Evolutionary conservation across 495 filamentous ascomycete genomes (phyloP), one percentile per base, ranked within the genome.

Genomic region (Hyaloscypha bicolor): DNA sequence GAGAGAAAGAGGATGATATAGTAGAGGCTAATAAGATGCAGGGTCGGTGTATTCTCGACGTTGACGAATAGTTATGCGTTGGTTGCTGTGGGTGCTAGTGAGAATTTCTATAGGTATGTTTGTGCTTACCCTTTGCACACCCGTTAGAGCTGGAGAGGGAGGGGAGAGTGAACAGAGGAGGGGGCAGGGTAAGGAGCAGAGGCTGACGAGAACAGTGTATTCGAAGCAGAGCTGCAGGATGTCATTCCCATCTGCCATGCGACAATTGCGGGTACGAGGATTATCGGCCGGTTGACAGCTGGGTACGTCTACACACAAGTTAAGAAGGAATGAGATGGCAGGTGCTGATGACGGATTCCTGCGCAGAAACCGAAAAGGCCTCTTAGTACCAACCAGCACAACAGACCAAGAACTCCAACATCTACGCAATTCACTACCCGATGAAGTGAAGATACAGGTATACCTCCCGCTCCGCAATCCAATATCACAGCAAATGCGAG

Each of bases 361-460:
- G 42, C 42, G 16, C 42, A 74, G 94, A 69, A 99, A 99, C 85
- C 90, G 92, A 69, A 94, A 97, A 78, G 95, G 95, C 72, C 91
- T 99, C 53, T 88, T 99, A 69, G 93, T 99, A 61, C 95, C 95
- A 30, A 98, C 95, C 14, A 90, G 89, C 39, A 97, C 95, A 63
- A 97, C 94, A 71, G 95, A 99, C 80, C 96, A 99, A 83, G 95
- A 99, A 82, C 84, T 99, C 60, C 93, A 97, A 78, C 96, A 98
- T 78, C 84, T 99, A 66, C 91, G 95, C 70, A 99, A 99, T 80
- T 90, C 88, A 30, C 85, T 99, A 63, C 95, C 95, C 2, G 96
- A 97, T 73, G 78, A 81, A 61, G 91, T 99, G 71, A 92, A 93
- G 76, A 96, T 99, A 75, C 86, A 88, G 75, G 73, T 75, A 71